These are phyloP conservation scores for Thelonectria rubi DNA, from an alignment of 2,329 filamentous ascomycete genomes.

Conservation along the genomic window DNA sequence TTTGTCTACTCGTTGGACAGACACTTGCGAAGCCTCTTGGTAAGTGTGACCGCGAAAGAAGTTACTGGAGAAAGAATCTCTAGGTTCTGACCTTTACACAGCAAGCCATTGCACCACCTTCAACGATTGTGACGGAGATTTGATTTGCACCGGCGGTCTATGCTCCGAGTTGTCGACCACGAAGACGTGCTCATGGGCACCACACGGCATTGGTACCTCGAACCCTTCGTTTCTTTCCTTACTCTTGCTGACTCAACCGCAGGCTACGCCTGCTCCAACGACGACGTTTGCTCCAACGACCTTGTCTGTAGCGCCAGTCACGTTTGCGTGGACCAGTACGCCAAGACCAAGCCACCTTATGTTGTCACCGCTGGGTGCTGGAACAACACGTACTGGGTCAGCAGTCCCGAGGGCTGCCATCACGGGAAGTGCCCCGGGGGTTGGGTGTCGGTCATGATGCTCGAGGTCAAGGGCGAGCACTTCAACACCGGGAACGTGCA, in stretches of 20 bases:
- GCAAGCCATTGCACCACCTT: constrained; percentile 4
- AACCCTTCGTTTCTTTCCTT: rapidly evolving
- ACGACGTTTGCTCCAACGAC: constrained; percentile 2
- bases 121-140: constrained; percentile 7
- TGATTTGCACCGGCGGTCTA: constrained; percentile 5
- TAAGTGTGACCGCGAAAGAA: not conserved
- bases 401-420: constrained; percentile 3
- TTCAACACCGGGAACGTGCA: constrained; percentile 7
- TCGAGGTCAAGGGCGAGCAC: constrained; percentile 14
- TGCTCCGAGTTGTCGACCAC: constrained; percentile 11
- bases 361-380: constrained; percentile 3
- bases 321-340: constrained; percentile 8
- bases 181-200: constrained; percentile 12
- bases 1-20: constrained; percentile 1
- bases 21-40: constrained; percentile 7
- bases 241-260: not conserved
- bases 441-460: constrained; percentile 7
- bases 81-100: not conserved
- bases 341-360: constrained; percentile 8
- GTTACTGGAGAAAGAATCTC: not conserved
- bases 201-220: constrained; percentile 10
- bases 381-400: constrained; percentile 15
- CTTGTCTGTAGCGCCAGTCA: not conserved
- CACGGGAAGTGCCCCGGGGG: not conserved
- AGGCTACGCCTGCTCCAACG: constrained; percentile 1